Conservation (phyloP, 306 rosid species). For the Ormosia emarginata region DNA sequence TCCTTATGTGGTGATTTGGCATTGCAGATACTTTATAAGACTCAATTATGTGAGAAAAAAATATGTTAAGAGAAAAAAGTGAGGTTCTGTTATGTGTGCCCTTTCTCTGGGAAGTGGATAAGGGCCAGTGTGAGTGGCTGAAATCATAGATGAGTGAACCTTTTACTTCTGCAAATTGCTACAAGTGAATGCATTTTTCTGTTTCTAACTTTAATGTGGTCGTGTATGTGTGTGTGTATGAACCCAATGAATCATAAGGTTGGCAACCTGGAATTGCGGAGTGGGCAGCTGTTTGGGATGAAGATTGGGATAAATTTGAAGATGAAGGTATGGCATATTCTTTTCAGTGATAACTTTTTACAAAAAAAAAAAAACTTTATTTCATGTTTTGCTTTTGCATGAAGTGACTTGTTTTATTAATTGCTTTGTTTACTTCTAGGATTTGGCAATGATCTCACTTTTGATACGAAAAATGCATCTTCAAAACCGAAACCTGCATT, state of each 20-base stretch:
- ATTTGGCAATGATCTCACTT: constrained; percentile 70
- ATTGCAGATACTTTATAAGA: background rate
- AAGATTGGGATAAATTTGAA: constrained; percentile 99
- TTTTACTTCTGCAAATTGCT: background rate
- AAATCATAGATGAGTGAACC: background rate
- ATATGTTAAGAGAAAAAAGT: background rate
- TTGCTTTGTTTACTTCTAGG: constrained; percentile 52
- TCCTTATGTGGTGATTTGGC: background rate
- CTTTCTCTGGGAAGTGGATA: background rate
- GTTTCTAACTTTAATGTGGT: constrained; percentile 22
- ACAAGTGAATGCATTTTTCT: constrained; percentile 11
- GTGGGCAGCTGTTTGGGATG: constrained; percentile 89
- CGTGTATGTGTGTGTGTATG: constrained; percentile 21
- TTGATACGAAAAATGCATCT: constrained; percentile 36
- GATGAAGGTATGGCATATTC: constrained; percentile 69
- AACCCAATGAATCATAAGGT: constrained; percentile 48
- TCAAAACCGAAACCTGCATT: constrained; percentile 45
- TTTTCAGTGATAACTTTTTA: background rate
- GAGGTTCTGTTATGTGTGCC: background rate
- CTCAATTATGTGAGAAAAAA: background rate
- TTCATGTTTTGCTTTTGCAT: constrained; percentile 13
- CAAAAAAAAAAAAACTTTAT: background rate
- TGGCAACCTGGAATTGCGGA: constrained; percentile 93
- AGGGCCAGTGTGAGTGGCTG: background rate
- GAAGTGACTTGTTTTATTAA: constrained; percentile 1